phyloP scores from a whole-genome alignment of 257 asterid genomes.

The Solanum okadae region DNA sequence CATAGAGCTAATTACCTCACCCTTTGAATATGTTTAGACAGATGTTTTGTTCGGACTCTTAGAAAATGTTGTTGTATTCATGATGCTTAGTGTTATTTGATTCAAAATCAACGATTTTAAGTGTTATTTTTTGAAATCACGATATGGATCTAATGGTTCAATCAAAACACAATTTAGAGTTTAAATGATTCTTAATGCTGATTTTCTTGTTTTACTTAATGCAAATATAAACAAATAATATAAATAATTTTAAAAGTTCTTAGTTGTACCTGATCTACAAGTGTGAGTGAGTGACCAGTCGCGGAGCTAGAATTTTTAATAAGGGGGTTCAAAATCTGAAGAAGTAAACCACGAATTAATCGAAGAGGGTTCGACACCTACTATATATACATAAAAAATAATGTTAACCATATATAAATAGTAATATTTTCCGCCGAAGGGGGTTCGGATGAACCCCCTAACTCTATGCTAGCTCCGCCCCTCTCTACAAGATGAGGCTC shows the following conservation, averaged over 20 bases:
- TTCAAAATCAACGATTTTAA: too few relatives aligned
- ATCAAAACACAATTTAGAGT: background rate
- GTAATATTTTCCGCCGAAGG: too few relatives aligned
- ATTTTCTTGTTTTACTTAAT: background rate
- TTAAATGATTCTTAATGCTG: background rate
- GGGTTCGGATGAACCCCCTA: too few relatives aligned
- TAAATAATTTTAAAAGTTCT: background rate
- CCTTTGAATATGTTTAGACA: background rate
- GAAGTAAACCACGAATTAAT: too few relatives aligned
- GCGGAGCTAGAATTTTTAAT: too few relatives aligned
- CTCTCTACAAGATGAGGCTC: background rate
- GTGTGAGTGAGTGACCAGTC: too few relatives aligned
- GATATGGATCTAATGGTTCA: background rate
- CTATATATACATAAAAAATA: too few relatives aligned
- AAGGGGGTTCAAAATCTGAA: too few relatives aligned
- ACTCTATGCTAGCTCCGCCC: too few relatives aligned
- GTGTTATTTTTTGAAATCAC: background rate
- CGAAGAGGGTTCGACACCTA: too few relatives aligned
- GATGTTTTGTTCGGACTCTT: fast-evolving
- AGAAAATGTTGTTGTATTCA: too few relatives aligned
- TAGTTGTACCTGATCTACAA: background rate
- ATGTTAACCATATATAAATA: too few relatives aligned
- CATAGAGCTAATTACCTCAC: background rate
- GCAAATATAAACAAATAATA: background rate
- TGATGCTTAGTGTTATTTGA: background rate